Evolutionary conservation across 208 protist genomes (phyloP), one percentile per base, ranked within the genome.

Genomic region (Naegleria gruberi): DNA sequence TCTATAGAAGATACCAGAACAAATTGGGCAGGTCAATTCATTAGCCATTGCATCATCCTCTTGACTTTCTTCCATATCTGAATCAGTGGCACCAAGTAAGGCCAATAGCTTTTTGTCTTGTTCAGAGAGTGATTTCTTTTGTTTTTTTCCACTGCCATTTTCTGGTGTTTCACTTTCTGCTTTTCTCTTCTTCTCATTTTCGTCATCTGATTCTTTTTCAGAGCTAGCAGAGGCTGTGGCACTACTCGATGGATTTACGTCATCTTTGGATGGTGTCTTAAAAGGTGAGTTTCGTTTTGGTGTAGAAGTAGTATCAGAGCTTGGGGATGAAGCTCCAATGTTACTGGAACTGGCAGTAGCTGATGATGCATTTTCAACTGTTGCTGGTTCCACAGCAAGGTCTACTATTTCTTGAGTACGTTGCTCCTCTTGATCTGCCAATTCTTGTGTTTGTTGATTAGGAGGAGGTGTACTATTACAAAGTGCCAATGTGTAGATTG

Each of bases 1-100:
- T 0, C 95, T 95, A 91, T 94, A 91, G 83, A 95, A 96, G 10
- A 97, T 46, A 23, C 40, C 40, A 3, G 82, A 65, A 90, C 96
- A 97, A 37, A 97, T 92, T 7, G 92, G 91, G 90, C 96, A 97
- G 30, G 94, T 96, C 85, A 97, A 92, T 92, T 96, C 94, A 91
- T 92, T 93, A 82, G 92, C 51, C 73, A 96, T 77, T 4, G 84
- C 91, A 12, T 86, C 42, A 51, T 34, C 23, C 12, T 87, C 83
- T 19, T 86, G 26, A 86, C 30, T 47, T 17, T 42, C 19, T n/a
- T 86, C 82, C 23, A 43, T 10, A 23, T 47, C 8, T 51, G 17
- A 51, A 6, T 47, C 42, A 6, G 40, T 17, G 0, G 19, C 41
- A 15, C 19, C 23, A 12, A 47, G 15, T 5, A 47, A 7, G 10